Conservation (phyloP, 495 filamentous ascomycete species). For the Penicillium herquei region DNA sequence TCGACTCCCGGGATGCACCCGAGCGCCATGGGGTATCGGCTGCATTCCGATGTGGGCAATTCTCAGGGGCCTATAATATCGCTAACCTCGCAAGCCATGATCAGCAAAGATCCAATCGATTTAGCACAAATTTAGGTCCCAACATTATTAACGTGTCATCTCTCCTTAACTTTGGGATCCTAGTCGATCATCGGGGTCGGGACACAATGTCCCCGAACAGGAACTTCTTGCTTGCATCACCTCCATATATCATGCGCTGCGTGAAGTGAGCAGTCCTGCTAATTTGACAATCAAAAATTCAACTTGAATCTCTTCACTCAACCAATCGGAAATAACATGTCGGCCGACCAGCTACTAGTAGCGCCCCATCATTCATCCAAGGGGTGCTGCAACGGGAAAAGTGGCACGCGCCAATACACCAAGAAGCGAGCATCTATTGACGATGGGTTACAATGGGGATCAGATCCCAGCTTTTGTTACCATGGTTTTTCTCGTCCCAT, state of each 20-base stretch:
- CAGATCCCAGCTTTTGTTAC: constrained; percentile 27
- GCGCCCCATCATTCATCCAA: not conserved
- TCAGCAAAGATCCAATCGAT: not conserved
- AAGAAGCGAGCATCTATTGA: not conserved
- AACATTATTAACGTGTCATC: not conserved
- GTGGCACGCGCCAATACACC: not conserved
- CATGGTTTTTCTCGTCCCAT: constrained; percentile 25
- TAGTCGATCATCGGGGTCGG: not conserved
- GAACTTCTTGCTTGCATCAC: not conserved
- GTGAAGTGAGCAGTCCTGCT: not conserved
- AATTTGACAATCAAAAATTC: too few species aligned
- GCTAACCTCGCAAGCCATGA: constrained; percentile 10
- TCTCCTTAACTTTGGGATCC: not conserved
- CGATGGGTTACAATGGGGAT: constrained; percentile 24
- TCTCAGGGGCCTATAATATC: constrained; percentile 4
- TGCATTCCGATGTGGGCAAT: constrained; percentile 19
- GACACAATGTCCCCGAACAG: not conserved
- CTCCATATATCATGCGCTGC: not conserved
- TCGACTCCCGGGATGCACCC: not conserved
- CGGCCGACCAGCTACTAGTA: not conserved
- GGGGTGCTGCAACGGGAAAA: not conserved
- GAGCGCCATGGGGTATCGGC: constrained; percentile 18
- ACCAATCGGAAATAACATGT: not conserved
- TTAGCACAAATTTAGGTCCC: not conserved
- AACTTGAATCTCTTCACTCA: not conserved